These are phyloP conservation scores for Calocybe gangraenosa DNA, from an alignment of 768 basidiomycete species.

Conservation along the genomic window DNA sequence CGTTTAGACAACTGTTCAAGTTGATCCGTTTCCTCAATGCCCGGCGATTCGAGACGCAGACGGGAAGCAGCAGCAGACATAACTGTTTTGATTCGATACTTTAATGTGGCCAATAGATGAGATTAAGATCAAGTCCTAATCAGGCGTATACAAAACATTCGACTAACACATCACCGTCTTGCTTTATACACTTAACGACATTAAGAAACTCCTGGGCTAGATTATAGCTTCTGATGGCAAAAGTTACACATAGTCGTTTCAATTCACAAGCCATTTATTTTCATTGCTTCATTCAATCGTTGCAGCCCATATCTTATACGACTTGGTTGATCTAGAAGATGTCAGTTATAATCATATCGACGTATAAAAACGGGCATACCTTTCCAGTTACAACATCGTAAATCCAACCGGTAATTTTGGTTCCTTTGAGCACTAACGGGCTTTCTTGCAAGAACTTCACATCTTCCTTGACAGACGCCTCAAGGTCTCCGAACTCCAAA, in stretches of 20 bases:
- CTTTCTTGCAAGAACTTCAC: conserved; percentile 53
- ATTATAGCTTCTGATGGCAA: no score
- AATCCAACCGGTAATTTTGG: conserved; percentile 61
- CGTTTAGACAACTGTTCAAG: conserved; percentile 5
- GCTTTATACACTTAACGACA: no score
- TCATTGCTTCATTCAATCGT: not conserved
- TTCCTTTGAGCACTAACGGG: conserved; percentile 51
- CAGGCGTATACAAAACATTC: no score
- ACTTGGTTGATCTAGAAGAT: conserved; percentile 5
- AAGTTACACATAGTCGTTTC: no score
- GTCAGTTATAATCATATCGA: no score
- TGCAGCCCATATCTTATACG: conserved; percentile 1
- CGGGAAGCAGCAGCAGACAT: conserved; percentile 29
- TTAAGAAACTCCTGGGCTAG: no score
- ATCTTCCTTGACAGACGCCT: conserved; percentile 53
- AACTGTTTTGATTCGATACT: no score
- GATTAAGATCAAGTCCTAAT: no score
- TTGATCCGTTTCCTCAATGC: conserved; percentile 2
- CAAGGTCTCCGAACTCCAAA: conserved; percentile 47
- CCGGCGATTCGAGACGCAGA: conserved; percentile 15
- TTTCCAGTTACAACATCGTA: conserved; percentile 62
- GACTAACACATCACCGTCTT: no score
- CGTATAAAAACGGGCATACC: conserved; percentile 26
- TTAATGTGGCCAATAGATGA: no score
- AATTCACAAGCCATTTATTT: no score